These are phyloP conservation scores for Juglanconis oblonga DNA, from an alignment of 2,329 filamentous ascomycete species.

Conservation along the genomic window DNA sequence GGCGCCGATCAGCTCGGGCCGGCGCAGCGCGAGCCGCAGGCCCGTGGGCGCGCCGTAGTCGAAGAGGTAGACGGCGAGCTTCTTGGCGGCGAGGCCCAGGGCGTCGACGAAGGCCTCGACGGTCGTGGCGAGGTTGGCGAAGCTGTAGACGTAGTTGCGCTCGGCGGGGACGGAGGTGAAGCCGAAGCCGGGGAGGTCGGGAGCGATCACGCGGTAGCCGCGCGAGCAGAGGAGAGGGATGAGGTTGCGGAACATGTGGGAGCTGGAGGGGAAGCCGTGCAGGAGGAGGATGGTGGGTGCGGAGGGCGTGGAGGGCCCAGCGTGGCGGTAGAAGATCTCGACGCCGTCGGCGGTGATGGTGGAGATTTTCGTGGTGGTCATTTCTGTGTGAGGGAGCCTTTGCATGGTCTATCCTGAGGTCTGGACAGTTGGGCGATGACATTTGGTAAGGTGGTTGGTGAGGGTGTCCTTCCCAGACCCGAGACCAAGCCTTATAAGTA, in stretches of 20 bases:
- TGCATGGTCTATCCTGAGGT: no score
- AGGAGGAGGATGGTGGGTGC: constrained; percentile 38
- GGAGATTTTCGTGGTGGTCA: constrained; percentile 16
- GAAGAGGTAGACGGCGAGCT: constrained; percentile 58
- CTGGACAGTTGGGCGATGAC: no score
- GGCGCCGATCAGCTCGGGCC: constrained; percentile 45
- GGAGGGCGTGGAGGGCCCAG: constrained; percentile 24
- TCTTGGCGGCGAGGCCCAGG: constrained; percentile 35
- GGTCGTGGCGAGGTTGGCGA: constrained; percentile 47
- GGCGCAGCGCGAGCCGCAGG: constrained; percentile 49
- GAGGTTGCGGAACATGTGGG: constrained; percentile 41
- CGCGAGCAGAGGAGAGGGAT: constrained; percentile 37
- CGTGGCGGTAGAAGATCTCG: constrained; percentile 39
- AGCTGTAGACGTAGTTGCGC: constrained; percentile 49
- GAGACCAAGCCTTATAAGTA: no score
- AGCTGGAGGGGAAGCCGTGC: constrained; percentile 44
- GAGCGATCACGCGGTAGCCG: constrained; percentile 46
- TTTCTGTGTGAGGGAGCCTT: background rate
- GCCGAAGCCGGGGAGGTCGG: constrained; percentile 59
- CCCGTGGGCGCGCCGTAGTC: constrained; percentile 60
- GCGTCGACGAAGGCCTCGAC: constrained; percentile 47
- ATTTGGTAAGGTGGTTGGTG: background rate
- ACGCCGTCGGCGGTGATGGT: constrained; percentile 31
- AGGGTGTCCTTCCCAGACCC: no score
- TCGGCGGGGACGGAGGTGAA: constrained; percentile 47